These are phyloP conservation scores for Neurospora tetrasperma DNA, from an alignment of 495 filamentous ascomycete genomes.

Conservation along the genomic window DNA sequence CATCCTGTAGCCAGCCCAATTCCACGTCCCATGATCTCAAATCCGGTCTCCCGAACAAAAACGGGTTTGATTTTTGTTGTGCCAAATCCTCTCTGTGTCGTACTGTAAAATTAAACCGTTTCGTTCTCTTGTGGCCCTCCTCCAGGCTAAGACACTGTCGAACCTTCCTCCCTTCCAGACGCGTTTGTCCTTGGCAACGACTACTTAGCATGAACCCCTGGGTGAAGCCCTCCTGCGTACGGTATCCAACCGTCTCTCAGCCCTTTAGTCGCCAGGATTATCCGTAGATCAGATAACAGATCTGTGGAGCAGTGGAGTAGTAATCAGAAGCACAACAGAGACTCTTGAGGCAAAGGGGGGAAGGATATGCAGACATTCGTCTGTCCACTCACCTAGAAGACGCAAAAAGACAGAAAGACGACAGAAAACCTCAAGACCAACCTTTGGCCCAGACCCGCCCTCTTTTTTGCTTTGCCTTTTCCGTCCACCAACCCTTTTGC, in stretches of 20 bases:
- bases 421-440: background rate
- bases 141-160: background rate
- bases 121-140: background rate
- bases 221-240: background rate
- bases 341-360: background rate
- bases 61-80: background rate
- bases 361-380: background rate
- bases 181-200: background rate
- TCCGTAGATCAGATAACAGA: slow-evolving; percentile 15
- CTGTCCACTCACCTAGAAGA: background rate
- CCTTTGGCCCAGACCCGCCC: background rate
- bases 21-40: background rate
- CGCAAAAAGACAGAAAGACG: background rate
- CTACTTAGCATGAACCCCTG: background rate
- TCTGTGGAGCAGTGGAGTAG: slow-evolving; percentile 7
- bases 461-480: background rate
- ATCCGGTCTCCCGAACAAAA: background rate
- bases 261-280: slow-evolving; percentile 3
- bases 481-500: background rate
- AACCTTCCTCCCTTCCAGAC: background rate
- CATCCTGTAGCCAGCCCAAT: background rate
- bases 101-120: background rate
- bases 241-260: background rate
- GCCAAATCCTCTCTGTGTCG: background rate
- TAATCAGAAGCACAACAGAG: background rate